Evolutionary conservation across 106 monocot genomes (phyloP).

Genomic region (Narthecium ossifragum): DNA sequence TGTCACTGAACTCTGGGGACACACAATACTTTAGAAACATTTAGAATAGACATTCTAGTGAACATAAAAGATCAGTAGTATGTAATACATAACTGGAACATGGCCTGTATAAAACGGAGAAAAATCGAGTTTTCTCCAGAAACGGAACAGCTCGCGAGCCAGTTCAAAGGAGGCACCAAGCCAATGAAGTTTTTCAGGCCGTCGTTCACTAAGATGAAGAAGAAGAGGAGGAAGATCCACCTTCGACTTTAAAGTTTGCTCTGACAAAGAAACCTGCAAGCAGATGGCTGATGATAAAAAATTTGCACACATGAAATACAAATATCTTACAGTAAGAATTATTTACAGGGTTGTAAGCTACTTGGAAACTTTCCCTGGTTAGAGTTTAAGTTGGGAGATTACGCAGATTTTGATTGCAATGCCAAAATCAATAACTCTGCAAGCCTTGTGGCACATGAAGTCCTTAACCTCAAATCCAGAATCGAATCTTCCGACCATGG

Average conservation of each 20-base stretch:
- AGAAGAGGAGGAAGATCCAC: conserved; percentile 93
- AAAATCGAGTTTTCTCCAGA: conserved; percentile 84
- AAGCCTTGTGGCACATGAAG: too few relatives aligned
- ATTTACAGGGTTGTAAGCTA: too few relatives aligned
- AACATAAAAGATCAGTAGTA: conserved; percentile 5
- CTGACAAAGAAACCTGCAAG: conserved; percentile 82
- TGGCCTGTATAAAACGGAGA: conserved; percentile 89
- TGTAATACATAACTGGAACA: conserved; percentile 64
- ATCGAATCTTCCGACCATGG: background rate
- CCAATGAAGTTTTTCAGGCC: conserved; percentile 87
- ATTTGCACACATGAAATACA: background rate
- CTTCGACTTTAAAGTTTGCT: conserved; percentile 77
- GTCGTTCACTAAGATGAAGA: conserved; percentile 68
- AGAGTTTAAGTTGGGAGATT: too few relatives aligned
- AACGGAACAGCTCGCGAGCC: conserved; percentile 74
- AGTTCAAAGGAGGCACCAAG: conserved; percentile 94
- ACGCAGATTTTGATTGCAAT: too few relatives aligned
- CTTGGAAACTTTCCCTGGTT: too few relatives aligned
- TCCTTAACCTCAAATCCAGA: background rate
- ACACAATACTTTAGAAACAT: too few relatives aligned
- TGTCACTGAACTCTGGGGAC: conserved; percentile 75
- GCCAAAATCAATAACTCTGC: too few relatives aligned
- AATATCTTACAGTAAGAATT: too few relatives aligned
- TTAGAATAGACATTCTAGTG: background rate
- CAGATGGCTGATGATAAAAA: background rate